Conservation (phyloP, 2,329 filamentous ascomycete species). For the Penicillium janthinellum region DNA sequence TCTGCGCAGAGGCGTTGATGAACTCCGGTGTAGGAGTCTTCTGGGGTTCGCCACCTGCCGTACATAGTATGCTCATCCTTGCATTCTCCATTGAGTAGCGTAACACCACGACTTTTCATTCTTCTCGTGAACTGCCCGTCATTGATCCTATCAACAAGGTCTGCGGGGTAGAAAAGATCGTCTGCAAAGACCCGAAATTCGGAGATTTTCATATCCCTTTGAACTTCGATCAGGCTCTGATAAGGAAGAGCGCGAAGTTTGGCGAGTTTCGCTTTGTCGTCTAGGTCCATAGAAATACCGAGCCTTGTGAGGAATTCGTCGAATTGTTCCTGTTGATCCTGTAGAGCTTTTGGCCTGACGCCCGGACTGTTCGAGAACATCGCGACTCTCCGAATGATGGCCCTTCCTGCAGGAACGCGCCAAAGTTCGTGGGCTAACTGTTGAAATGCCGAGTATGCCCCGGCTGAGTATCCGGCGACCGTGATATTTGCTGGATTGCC, state of each 20-base stretch:
- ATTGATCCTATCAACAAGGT: conserved; percentile 42
- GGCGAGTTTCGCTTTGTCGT: neutral
- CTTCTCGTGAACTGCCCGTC: conserved; percentile 46
- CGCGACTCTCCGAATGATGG: conserved; percentile 49
- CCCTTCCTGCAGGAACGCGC: conserved; percentile 38
- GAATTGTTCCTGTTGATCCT: conserved; percentile 39
- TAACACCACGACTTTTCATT: conserved; percentile 46
- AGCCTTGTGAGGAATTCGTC: conserved; percentile 43
- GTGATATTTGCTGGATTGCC: conserved; percentile 52
- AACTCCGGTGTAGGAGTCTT: conserved; percentile 40
- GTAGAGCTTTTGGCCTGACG: conserved; percentile 45
- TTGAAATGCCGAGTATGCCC: conserved; percentile 53
- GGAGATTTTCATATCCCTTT: conserved; percentile 41
- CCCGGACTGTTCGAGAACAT: conserved; percentile 53
- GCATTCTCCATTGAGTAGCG: conserved; percentile 53
- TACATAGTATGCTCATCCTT: conserved; percentile 52
- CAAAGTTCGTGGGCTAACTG: conserved; percentile 55
- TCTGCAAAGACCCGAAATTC: conserved; percentile 53
- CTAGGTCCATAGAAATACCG: conserved; percentile 23
- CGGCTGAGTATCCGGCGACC: conserved; percentile 53
- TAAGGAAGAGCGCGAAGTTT: conserved; percentile 6
- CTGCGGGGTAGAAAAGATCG: conserved; percentile 44
- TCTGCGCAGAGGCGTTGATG: conserved; percentile 49
- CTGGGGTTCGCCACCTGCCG: conserved; percentile 47
- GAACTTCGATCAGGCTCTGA: conserved; percentile 1